These are phyloP conservation scores for Ogataea zsoltii DNA, from an alignment of 805 yeast genomes.

Conservation along the genomic window DNA sequence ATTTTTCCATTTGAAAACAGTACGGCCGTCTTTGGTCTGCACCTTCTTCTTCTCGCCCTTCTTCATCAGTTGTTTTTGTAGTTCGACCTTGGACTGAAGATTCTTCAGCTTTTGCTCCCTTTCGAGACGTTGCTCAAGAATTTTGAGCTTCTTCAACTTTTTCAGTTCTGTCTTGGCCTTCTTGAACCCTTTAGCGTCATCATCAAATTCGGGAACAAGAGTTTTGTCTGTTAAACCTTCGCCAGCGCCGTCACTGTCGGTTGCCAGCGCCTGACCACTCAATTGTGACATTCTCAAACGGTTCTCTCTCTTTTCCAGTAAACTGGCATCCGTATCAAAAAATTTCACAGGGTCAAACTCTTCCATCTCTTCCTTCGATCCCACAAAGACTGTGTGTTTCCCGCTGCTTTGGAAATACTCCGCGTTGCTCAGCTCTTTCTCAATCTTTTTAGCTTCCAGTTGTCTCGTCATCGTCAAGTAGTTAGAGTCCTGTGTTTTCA, in stretches of 20 bases:
- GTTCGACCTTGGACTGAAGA: conserved; percentile 71
- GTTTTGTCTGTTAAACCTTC: conserved; percentile 13
- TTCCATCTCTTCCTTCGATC: conserved; percentile 53
- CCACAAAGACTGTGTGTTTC: conserved; percentile 85
- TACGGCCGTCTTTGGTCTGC: conserved; percentile 63
- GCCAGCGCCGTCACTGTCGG: conserved; percentile 32
- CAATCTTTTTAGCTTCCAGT: conserved; percentile 65
- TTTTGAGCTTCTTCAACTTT: conserved; percentile 60
- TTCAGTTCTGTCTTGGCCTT: conserved; percentile 40
- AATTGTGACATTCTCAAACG: conserved; percentile 66
- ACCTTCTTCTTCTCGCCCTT: conserved; percentile 84
- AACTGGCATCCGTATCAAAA: conserved; percentile 69
- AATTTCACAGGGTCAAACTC: conserved; percentile 61
- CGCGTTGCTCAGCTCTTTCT: conserved; percentile 50
- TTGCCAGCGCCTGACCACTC: conserved; percentile 37
- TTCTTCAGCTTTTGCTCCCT: conserved; percentile 66
- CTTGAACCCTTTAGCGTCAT: conserved; percentile 24
- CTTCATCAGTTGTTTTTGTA: conserved; percentile 86
- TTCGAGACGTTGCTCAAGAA: conserved; percentile 63
- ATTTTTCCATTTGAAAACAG: conserved; percentile 81
- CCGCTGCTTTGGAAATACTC: conserved; percentile 58
- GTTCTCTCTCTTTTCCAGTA: conserved; percentile 68
- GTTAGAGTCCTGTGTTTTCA: conserved; percentile 89
- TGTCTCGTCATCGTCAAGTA: conserved; percentile 78
- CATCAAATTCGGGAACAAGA: conserved; percentile 26